These are phyloP conservation scores for Rhizomucor miehei DNA, from an alignment of 371 early-diverging fungal genomes.

Conservation along the genomic window DNA sequence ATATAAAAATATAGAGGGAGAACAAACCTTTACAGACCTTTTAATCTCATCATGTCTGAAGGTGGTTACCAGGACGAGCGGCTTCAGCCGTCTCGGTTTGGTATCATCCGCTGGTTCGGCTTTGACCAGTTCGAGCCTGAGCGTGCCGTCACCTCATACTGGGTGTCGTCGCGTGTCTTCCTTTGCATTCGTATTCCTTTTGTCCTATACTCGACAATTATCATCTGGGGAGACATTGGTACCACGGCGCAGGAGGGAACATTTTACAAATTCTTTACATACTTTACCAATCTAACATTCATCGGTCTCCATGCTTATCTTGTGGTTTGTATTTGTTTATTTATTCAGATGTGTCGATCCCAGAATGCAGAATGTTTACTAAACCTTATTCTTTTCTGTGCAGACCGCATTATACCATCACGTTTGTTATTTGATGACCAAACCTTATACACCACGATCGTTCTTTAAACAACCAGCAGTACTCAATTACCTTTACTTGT, in stretches of 20 bases:
- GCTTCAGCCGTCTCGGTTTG: slow-evolving; percentile 20
- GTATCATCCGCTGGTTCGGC: slow-evolving; percentile 41
- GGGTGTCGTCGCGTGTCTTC: slow-evolving; percentile 41
- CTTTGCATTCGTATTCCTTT: slow-evolving; percentile 39
- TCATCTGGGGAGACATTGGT: slow-evolving; percentile 43
- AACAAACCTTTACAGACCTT: no score
- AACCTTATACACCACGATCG: slow-evolving; percentile 15
- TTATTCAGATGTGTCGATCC: slow-evolving; percentile 2
- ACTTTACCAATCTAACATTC: slow-evolving; percentile 52
- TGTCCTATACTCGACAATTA: slow-evolving; percentile 37
- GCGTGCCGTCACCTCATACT: slow-evolving; percentile 51
- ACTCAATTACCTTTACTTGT: slow-evolving; percentile 42
- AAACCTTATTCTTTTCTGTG: background rate
- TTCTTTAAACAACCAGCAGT: slow-evolving; percentile 30
- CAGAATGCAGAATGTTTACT: background rate
- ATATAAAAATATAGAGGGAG: no score
- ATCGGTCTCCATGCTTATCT: slow-evolving; percentile 51
- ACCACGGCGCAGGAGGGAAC: slow-evolving; percentile 16
- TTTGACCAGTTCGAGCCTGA: slow-evolving; percentile 55
- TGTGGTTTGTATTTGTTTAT: slow-evolving; percentile 42
- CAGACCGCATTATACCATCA: slow-evolving; percentile 29
- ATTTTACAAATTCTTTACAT: slow-evolving; percentile 29
- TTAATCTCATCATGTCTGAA: background rate
- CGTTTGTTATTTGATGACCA: slow-evolving; percentile 22
- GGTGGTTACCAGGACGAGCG: slow-evolving; percentile 16